Conservation (phyloP, 495 filamentous ascomycete genomes). For the Rusavskia elegans region DNA sequence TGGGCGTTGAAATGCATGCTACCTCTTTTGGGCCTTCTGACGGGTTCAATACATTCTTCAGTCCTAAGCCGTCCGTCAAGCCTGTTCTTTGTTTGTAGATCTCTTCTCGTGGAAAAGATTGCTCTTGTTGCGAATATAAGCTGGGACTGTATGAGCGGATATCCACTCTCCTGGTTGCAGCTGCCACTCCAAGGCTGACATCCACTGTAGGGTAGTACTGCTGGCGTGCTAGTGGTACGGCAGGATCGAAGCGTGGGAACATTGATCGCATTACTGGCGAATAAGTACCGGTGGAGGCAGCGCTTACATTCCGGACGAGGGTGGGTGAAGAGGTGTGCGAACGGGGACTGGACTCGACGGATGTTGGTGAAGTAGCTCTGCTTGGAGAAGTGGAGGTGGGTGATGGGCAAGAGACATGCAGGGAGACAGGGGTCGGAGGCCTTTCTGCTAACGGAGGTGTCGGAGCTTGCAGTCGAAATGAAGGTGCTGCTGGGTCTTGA, state of each 20-base stretch:
- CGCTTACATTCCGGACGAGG: slow-evolving; percentile 6
- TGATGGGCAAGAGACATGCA: background rate
- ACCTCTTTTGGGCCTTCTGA: slow-evolving; percentile 3
- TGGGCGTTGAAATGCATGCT: slow-evolving; percentile 9
- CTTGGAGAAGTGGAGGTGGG: background rate
- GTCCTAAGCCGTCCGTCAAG: background rate
- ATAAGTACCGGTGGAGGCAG: slow-evolving; percentile 15
- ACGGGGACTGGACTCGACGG: slow-evolving; percentile 1
- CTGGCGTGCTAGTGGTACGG: slow-evolving; percentile 51
- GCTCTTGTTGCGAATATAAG: slow-evolving; percentile 4
- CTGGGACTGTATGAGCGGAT: slow-evolving; percentile 5
- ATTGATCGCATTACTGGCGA: slow-evolving; percentile 47
- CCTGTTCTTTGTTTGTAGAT: slow-evolving; percentile 3
- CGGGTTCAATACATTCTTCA: background rate
- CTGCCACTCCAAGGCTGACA: slow-evolving; percentile 4
- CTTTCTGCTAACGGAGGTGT: background rate
- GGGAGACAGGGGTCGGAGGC: background rate
- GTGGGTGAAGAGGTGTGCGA: slow-evolving; percentile 9
- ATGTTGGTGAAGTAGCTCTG: slow-evolving; percentile 4
- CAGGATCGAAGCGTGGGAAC: slow-evolving; percentile 68
- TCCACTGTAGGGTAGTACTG: slow-evolving; percentile 38
- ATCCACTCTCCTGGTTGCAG: slow-evolving; percentile 3
- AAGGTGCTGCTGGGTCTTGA: background rate
- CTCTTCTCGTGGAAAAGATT: background rate
- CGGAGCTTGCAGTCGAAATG: background rate